phyloP scores from a whole-genome alignment of 2,329 filamentous ascomycete genomes.

The Monilinia laxa region DNA sequence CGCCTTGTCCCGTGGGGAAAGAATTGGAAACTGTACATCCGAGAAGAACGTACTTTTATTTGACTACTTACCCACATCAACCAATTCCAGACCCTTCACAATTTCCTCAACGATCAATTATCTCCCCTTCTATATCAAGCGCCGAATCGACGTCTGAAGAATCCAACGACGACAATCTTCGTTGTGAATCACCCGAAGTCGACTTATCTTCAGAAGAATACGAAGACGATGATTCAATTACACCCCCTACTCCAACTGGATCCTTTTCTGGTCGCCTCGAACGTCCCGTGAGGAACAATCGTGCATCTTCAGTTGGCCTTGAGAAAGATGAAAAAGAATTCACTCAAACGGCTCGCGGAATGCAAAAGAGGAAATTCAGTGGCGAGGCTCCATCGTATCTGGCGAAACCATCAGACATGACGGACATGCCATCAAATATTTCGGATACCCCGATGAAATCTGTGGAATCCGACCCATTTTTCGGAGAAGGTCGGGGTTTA shows the following conservation, averaged over 20 bases:
- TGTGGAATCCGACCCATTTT: constrained; percentile 36
- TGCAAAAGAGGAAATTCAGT: constrained; percentile 61
- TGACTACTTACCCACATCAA: constrained; percentile 83
- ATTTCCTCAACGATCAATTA: constrained; percentile 59
- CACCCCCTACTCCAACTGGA: constrained; percentile 61
- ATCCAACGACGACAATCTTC: constrained; percentile 56
- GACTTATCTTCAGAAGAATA: constrained; percentile 86
- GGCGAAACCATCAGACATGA: constrained; percentile 45
- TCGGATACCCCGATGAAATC: constrained; percentile 33
- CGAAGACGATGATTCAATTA: constrained; percentile 67
- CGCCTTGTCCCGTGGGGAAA: constrained; percentile 87
- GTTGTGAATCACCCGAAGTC: constrained; percentile 71
- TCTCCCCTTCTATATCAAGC: constrained; percentile 82
- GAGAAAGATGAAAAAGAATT: constrained; percentile 97
- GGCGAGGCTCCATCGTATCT: constrained; percentile 53
- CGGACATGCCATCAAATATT: constrained; percentile 21
- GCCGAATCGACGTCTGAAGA: constrained; percentile 69
- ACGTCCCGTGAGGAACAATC: constrained; percentile 57
- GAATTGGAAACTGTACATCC: constrained; percentile 91
- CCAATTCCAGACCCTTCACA: constrained; percentile 67
- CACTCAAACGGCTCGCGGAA: constrained; percentile 86
- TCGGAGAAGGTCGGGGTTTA: constrained; percentile 39
- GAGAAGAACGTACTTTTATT: constrained; percentile 92
- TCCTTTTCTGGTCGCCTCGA: constrained; percentile 55
- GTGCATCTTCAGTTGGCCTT: constrained; percentile 81